phyloP scores from a whole-genome alignment of 2,329 filamentous ascomycete species.

The Colletotrichum sp. region DNA sequence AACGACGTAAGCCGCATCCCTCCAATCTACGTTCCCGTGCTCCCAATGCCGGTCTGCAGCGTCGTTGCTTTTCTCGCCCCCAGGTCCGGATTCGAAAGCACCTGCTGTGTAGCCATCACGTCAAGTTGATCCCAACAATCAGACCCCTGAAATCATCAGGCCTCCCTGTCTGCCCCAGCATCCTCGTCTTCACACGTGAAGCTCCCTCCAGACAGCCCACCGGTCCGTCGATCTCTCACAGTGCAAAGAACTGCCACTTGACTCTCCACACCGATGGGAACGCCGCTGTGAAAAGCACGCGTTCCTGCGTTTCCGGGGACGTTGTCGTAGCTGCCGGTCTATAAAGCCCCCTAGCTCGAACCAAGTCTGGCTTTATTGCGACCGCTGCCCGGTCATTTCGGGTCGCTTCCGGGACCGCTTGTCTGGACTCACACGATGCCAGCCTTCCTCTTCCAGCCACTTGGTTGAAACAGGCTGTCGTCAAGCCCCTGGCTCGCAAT shows the following conservation, averaged over 20 bases:
- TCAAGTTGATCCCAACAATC: not conserved
- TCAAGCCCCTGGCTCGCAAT: not conserved
- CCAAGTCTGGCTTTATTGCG: not conserved
- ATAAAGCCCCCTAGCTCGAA: not conserved
- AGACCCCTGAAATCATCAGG: not conserved
- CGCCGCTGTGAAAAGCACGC: not conserved
- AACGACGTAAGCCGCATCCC: not conserved
- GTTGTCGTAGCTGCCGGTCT: not conserved
- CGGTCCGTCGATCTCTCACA: not conserved
- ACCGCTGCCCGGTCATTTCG: constrained; percentile 1
- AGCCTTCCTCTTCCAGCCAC: not conserved
- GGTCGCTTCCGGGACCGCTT: not conserved
- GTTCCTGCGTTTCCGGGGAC: not conserved
- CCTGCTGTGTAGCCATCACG: not conserved
- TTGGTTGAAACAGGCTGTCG: not conserved
- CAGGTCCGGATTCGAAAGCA: not conserved
- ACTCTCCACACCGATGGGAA: not conserved
- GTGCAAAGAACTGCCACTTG: not conserved
- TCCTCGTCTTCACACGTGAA: constrained; percentile 8
- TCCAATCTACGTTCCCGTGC: too few species aligned
- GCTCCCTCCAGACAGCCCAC: not conserved
- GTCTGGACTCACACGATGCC: not conserved
- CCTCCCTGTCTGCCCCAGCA: constrained; percentile 3
- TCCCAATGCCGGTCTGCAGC: not conserved
- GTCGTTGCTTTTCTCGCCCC: not conserved